A percentile compares a stretch with the other conserved stretches of the same genome.
Conservation (phyloP, 1,139 yeast genomes). For the Magnusiomyces sp. region DNA sequence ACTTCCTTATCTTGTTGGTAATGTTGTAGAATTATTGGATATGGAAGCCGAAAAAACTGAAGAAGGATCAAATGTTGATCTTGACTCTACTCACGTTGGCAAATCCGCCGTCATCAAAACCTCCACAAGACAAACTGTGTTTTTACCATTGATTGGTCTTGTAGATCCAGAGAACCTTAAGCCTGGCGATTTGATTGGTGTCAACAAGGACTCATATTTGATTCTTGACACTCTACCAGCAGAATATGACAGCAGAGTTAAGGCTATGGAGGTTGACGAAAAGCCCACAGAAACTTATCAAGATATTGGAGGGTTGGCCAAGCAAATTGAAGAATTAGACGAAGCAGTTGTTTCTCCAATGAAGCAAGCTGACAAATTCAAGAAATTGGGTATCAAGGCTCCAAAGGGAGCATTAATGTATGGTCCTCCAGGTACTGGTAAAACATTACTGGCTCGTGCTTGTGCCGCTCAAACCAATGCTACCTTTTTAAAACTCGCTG, state of each 20-base stretch:
- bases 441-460: slow-evolving; percentile 92
- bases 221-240: slow-evolving; percentile 92
- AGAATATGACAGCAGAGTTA: slow-evolving; percentile 94
- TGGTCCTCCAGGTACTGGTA: slow-evolving; percentile 99
- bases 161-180: slow-evolving; percentile 82
- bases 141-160: slow-evolving; percentile 88
- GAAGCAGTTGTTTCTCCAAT: slow-evolving; percentile 98
- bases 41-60: slow-evolving; percentile 80
- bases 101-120: slow-evolving; percentile 97
- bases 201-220: slow-evolving; percentile 90
- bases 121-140: slow-evolving; percentile 94
- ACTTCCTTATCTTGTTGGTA: slow-evolving; percentile 94
- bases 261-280: slow-evolving; percentile 99
- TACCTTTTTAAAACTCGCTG: slow-evolving; percentile 92
- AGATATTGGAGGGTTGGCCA: slow-evolving; percentile 96
- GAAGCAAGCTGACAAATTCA: slow-evolving; percentile 97
- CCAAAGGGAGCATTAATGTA: slow-evolving; percentile 99
- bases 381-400: slow-evolving; percentile 85
- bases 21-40: slow-evolving; percentile 88
- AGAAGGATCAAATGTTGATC: slow-evolving; percentile 93
- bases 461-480: slow-evolving; percentile 99
- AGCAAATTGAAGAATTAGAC: slow-evolving; percentile 93
- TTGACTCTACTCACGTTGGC: slow-evolving; percentile 89
- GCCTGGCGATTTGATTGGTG: slow-evolving; percentile 96
- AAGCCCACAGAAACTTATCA: slow-evolving; percentile 95